phyloP scores from a whole-genome alignment of 495 filamentous ascomycete species.

The Apodospora peruviana region DNA sequence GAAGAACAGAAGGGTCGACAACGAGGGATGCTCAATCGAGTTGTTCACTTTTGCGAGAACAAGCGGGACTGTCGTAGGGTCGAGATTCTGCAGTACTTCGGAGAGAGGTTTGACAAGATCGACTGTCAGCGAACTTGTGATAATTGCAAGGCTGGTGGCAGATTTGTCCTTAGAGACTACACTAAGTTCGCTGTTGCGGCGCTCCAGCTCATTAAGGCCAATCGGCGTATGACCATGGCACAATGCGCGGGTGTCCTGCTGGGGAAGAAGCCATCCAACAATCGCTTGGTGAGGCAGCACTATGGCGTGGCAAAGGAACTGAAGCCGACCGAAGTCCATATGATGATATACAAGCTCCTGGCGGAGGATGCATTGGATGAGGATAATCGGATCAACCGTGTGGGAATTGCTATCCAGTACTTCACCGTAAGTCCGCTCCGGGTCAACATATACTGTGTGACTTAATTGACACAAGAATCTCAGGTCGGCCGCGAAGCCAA shows the following conservation, averaged over 20 bases:
- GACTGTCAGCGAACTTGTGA: constrained; percentile 75
- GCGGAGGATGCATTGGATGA: constrained; percentile 42
- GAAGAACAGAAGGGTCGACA: constrained; percentile 76
- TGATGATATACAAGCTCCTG: constrained; percentile 41
- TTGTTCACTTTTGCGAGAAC: constrained; percentile 86
- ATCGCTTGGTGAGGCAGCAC: constrained; percentile 7
- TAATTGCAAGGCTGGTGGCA: constrained; percentile 66
- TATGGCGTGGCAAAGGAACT: constrained; percentile 40
- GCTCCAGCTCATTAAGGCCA: constrained; percentile 56
- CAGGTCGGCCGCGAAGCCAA: too few species aligned
- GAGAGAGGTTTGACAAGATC: constrained; percentile 66
- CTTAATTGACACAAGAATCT: too few species aligned
- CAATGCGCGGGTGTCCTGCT: constrained; percentile 47
- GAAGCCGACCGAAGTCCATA: constrained; percentile 41
- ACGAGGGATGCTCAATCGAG: constrained; percentile 72
- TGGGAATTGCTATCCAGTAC: too few species aligned
- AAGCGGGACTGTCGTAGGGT: constrained; percentile 75
- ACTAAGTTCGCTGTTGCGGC: constrained; percentile 63
- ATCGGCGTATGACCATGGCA: constrained; percentile 44
- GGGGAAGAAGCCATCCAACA: constrained; percentile 36
- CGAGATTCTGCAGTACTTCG: constrained; percentile 87
- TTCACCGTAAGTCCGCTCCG: too few species aligned
- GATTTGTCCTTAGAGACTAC: constrained; percentile 67
- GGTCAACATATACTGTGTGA: too few species aligned
- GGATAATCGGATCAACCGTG: constrained; percentile 34